phyloP scores from a whole-genome alignment of 2,329 filamentous ascomycete genomes.

The Cordyceps cicadae region DNA sequence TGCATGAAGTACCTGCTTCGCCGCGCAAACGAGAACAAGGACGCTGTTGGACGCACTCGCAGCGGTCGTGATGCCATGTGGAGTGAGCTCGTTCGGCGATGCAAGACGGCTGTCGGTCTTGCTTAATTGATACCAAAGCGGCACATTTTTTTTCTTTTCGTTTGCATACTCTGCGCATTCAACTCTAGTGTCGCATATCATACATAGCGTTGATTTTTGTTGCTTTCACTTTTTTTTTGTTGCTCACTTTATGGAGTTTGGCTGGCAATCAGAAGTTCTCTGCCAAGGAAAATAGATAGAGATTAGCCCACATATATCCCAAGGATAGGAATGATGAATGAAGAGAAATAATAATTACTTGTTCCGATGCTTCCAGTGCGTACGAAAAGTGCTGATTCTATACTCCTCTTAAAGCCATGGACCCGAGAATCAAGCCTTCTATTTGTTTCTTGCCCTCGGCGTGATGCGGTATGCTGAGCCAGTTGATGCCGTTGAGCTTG shows the following conservation, averaged over 20 bases:
- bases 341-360: constrained; percentile 8
- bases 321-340: constrained; percentile 9
- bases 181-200: constrained; percentile 8
- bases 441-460: constrained; percentile 41
- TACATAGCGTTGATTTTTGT: constrained; percentile 14
- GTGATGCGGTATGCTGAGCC: constrained; percentile 36
- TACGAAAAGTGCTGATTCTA: constrained; percentile 12
- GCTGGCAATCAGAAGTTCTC: neutral
- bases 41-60: constrained; percentile 56
- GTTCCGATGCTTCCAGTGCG: neutral
- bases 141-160: too few relatives aligned
- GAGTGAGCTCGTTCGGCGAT: constrained; percentile 49
- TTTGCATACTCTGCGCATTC: constrained; percentile 5
- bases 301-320: constrained; percentile 7
- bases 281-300: constrained; percentile 9
- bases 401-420: constrained; percentile 56
- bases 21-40: constrained; percentile 59
- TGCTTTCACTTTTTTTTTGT: neutral
- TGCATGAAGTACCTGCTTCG: constrained; percentile 75
- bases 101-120: constrained; percentile 34
- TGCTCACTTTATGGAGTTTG: neutral
- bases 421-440: constrained; percentile 62
- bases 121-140: constrained; percentile 18
- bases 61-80: constrained; percentile 56
- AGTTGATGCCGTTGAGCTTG: constrained; percentile 61